Percentiles rank a stretch among this genome's conserved stretches.
phyloP scores from a whole-genome alignment of 768 basidiomycete genomes.

The Boletus subcaerulescens region DNA sequence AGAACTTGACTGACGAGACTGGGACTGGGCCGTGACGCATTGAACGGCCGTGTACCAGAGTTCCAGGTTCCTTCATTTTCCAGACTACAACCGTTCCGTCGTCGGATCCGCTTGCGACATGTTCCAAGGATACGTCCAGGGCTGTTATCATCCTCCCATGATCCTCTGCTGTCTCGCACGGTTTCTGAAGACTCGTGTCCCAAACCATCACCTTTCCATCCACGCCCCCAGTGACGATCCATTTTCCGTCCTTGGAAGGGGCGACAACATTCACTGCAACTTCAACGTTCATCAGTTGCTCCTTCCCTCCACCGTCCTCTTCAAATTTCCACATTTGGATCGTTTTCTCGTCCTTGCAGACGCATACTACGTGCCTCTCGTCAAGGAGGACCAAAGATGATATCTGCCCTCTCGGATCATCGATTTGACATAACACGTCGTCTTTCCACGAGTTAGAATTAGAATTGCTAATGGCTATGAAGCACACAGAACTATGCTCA shows the following conservation, averaged over 20 bases:
- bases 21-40: background rate
- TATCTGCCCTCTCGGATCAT: background rate
- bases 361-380: background rate
- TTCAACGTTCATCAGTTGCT: background rate
- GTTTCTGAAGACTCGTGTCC: background rate
- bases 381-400: background rate
- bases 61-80: background rate
- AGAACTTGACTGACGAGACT: constrained; percentile 17
- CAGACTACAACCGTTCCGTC: background rate
- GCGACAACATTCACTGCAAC: background rate
- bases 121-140: background rate
- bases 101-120: background rate
- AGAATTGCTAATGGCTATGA: background rate
- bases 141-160: background rate
- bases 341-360: background rate
- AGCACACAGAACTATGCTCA: background rate
- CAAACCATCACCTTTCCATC: background rate
- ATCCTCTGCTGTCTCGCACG: background rate
- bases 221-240: background rate
- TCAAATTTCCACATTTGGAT: background rate
- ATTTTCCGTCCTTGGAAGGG: background rate
- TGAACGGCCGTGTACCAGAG: background rate
- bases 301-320: background rate
- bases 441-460: background rate
- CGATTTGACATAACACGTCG: background rate